Evolutionary conservation across 2,329 filamentous ascomycete genomes (phyloP).

Genomic region (Neopestalotiopsis sp.): DNA sequence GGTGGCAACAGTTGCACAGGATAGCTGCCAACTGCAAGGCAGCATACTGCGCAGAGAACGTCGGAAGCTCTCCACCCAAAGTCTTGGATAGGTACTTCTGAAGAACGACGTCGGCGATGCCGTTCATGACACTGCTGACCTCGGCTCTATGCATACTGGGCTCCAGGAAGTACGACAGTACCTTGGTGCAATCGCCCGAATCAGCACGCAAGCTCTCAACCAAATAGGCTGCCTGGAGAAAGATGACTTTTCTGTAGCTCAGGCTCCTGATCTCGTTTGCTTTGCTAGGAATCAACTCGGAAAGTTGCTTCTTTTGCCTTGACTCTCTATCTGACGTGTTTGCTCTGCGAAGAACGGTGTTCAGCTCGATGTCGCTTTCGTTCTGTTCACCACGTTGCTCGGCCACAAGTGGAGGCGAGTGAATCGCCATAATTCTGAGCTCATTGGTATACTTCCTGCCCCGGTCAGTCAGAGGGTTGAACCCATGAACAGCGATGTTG

Average conservation of each 20-base stretch:
- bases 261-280: conserved; percentile 80
- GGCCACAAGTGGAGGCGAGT: conserved; percentile 85
- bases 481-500: conserved; percentile 94
- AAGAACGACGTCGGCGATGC: conserved; percentile 70
- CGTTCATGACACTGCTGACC: conserved; percentile 68
- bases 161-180: conserved; percentile 92
- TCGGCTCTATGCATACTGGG: conserved; percentile 75
- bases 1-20: conserved; percentile 89
- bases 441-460: conserved; percentile 77
- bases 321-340: conserved; percentile 79
- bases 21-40: conserved; percentile 85
- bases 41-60: conserved; percentile 90
- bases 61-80: conserved; percentile 70
- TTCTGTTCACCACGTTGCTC: conserved; percentile 88
- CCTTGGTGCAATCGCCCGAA: conserved; percentile 87
- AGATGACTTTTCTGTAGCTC: conserved; percentile 89
- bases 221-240: conserved; percentile 87
- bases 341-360: conserved; percentile 87
- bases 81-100: conserved; percentile 81
- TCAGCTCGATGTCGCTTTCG: conserved; percentile 96
- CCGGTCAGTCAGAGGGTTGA: conserved; percentile 74
- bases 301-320: conserved; percentile 80
- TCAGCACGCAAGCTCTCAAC: conserved; percentile 88
- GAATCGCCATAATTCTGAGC: conserved; percentile 81
- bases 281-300: conserved; percentile 74